phyloP scores from a whole-genome alignment of 164 flowering plant species.

The Hamamelis virginiana region DNA sequence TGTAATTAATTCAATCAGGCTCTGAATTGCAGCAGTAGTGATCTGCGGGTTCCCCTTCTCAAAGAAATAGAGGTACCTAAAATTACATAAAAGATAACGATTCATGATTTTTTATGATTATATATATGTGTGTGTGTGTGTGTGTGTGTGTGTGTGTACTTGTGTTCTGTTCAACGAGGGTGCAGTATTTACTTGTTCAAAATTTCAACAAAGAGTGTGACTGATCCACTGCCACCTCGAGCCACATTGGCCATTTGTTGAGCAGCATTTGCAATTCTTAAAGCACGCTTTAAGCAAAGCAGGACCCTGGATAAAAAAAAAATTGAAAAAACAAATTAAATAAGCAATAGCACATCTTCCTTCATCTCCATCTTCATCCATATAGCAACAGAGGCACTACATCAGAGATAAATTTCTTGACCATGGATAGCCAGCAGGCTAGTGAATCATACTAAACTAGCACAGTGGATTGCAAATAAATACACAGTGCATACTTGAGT shows the following conservation, averaged over 20 bases:
- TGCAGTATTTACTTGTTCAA: slow-evolving; percentile 68
- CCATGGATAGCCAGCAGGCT: too few relatives aligned
- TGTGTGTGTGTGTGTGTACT: too few relatives aligned
- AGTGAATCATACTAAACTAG: too few relatives aligned
- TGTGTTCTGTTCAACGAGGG: background rate
- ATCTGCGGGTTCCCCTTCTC: slow-evolving; percentile 88
- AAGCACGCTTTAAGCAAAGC: slow-evolving; percentile 90
- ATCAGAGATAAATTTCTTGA: too few relatives aligned
- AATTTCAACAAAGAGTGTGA: slow-evolving; percentile 84
- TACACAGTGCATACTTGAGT: too few relatives aligned
- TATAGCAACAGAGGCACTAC: too few relatives aligned
- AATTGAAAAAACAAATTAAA: too few relatives aligned
- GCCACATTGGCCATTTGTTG: slow-evolving; percentile 91
- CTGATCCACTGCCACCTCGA: slow-evolving; percentile 86
- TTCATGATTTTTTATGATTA: too few relatives aligned
- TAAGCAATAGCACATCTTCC: too few relatives aligned
- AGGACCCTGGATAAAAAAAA: slow-evolving; percentile 74
- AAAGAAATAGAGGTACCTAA: slow-evolving; percentile 93
- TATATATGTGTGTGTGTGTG: too few relatives aligned
- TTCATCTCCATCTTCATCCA: too few relatives aligned
- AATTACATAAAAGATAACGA: background rate
- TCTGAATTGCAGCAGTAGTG: slow-evolving; percentile 64
- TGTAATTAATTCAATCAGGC: slow-evolving; percentile 76
- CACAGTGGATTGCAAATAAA: too few relatives aligned
- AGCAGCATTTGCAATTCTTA: slow-evolving; percentile 96